Percentiles rank a stretch among this genome's conserved stretches.
These are phyloP conservation scores for Spiraea crenata DNA, from an alignment of 331 rosid species.

Conservation along the genomic window DNA sequence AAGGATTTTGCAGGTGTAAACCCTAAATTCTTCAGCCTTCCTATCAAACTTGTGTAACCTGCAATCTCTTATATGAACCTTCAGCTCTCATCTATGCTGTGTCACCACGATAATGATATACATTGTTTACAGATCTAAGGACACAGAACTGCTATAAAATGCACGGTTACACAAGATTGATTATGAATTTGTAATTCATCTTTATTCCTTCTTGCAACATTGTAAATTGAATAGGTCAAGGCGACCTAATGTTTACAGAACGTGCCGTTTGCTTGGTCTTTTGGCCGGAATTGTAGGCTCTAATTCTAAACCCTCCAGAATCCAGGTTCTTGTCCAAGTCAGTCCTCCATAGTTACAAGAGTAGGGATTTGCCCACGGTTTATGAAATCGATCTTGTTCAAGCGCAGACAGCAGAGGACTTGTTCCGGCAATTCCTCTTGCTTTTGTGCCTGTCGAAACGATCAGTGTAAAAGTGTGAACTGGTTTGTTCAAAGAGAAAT, in stretches of 20 bases:
- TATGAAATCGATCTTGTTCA: slow-evolving; percentile 77
- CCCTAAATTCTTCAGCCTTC: no score
- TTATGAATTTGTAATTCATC: background rate
- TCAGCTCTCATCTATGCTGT: no score
- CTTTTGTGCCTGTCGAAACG: slow-evolving; percentile 72
- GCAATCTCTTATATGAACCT: no score
- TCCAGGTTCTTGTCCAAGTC: slow-evolving; percentile 5
- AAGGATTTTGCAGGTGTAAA: no score
- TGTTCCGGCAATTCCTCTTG: slow-evolving; percentile 87
- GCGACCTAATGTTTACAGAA: background rate
- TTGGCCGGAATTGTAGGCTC: background rate
- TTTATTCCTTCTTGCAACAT: background rate
- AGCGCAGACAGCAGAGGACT: slow-evolving; percentile 69
- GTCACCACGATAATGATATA: no score
- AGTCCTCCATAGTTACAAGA: slow-evolving; percentile 42
- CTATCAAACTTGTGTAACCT: no score
- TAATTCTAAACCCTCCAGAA: slow-evolving; percentile 3
- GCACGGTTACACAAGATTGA: background rate
- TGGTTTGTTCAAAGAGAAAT: background rate
- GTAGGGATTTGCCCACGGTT: slow-evolving; percentile 89
- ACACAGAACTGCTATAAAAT: background rate
- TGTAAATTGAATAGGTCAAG: background rate
- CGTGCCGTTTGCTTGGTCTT: background rate
- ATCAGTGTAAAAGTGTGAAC: background rate
- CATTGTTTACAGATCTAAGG: background rate